Evolutionary conservation across 2,329 filamentous ascomycete genomes (phyloP), one percentile per base, ranked within the genome.

Genomic region (Raffaelea ambrosiae): DNA sequence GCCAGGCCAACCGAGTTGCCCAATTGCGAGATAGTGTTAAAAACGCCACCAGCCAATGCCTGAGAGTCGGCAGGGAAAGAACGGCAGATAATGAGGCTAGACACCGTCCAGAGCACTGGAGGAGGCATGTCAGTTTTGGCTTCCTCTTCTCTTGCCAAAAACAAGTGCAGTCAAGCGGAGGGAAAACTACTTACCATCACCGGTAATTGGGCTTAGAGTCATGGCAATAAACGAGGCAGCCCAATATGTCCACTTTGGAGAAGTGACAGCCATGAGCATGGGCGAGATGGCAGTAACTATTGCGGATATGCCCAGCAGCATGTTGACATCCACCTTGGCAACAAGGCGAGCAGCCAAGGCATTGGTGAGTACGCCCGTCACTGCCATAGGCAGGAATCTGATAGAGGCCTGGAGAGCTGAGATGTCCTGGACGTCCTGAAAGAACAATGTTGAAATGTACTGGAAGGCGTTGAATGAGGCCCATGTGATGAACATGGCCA

Each of bases 11-110:
- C 63, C 0, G 71, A 68, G 18, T 68, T 75, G 0, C 78, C 79
- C 48, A 83, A 74, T 48, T 81, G 76, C 0, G 69, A 68, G 1
- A 77, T 67, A 2, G 74, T 77, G 46, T 77, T 80, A 60, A 82
- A 82, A 0, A 82, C 74, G 0, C 72, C 77, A 0, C 78, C 78
- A 0, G 76, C 79, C 1, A 83, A 64, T 0, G 73, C 76, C 49
- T 83, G 78, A 2, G 69, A 71, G 18, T 75, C 64, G 0, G 67
- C 61, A 0, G 76, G 74, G 50, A 80, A 80, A 1, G 68, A 71
- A 22, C 76, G 70, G 0, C 72, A 71, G 3, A 81, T 73, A 3
- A 80, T 65, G 2, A 81, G 65, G 39, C 73, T 67, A 0, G 70
- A 74, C 0, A 79, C 70, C 0, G 74, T 81, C 54, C 78, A 81